These are phyloP conservation scores for Cicer arietinum DNA, from an alignment of 306 rosid genomes.

Conservation along the genomic window DNA sequence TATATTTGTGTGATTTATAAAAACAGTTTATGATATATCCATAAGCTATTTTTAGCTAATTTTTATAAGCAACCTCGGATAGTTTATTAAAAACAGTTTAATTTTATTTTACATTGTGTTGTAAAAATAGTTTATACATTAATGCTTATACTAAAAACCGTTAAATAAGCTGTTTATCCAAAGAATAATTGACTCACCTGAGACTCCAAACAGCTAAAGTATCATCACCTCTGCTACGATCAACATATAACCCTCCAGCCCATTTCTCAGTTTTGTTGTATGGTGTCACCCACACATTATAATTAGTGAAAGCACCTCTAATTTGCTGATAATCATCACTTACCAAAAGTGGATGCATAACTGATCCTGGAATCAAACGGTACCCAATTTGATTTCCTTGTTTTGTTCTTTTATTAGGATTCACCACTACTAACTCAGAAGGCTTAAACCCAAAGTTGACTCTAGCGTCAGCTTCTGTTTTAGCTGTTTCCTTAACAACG, in stretches of 20 bases:
- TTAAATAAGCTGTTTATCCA: no score
- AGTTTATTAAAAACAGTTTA: no score
- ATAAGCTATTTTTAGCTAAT: no score
- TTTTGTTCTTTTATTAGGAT: constrained; percentile 56
- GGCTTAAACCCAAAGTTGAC: constrained; percentile 50
- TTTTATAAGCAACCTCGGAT: no score
- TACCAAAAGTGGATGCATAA: constrained; percentile 48
- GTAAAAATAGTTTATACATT: no score
- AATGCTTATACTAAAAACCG: no score
- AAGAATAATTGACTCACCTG: constrained; percentile 22
- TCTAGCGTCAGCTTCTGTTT: constrained; percentile 55
- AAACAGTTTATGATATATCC: no score
- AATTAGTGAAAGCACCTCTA: constrained; percentile 59
- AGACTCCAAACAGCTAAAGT: constrained; percentile 55
- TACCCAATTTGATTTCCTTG: constrained; percentile 54
- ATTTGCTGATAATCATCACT: constrained; percentile 64
- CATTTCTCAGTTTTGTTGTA: constrained; percentile 68
- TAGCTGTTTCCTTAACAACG: constrained; percentile 41
- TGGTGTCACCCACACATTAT: constrained; percentile 60
- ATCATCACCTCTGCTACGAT: constrained; percentile 61
- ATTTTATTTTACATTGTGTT: no score
- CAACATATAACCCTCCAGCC: constrained; percentile 52
- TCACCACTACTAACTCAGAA: constrained; percentile 48
- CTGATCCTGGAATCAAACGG: constrained; percentile 49
- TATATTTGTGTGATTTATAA: no score